Evolutionary conservation across 495 filamentous ascomycete species (phyloP).

Genomic region (Chaetomium tenue): DNA sequence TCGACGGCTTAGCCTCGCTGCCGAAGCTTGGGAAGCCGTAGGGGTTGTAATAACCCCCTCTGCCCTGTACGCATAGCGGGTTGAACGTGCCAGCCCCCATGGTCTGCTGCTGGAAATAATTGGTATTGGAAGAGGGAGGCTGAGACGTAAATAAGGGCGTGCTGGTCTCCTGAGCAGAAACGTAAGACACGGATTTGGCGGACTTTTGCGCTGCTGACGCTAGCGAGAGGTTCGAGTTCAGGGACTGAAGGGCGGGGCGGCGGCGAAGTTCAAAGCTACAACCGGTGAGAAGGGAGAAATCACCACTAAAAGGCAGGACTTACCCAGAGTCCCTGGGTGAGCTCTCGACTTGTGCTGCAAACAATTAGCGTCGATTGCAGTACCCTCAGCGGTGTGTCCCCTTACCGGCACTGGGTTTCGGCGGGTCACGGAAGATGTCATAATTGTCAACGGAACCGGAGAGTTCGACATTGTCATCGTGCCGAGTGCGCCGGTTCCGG

Average conservation of each 20-base stretch:
- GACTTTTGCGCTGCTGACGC: slow-evolving; percentile 20
- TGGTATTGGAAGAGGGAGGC: slow-evolving; percentile 23
- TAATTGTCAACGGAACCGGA: slow-evolving; percentile 29
- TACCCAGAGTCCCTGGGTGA: slow-evolving; percentile 35
- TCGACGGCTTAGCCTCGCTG: slow-evolving; percentile 33
- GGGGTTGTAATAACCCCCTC: slow-evolving; percentile 35
- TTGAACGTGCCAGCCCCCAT: slow-evolving; percentile 41
- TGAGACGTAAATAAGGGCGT: slow-evolving; percentile 27
- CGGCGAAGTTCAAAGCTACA: slow-evolving; percentile 29
- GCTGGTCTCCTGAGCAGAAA: slow-evolving; percentile 18
- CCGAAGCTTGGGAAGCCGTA: slow-evolving; percentile 35
- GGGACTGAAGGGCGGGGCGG: slow-evolving; percentile 28
- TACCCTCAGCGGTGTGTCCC: background rate
- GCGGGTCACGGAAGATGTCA: slow-evolving; percentile 37
- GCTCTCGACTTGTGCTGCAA: slow-evolving; percentile 31
- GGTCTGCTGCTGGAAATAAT: slow-evolving; percentile 38
- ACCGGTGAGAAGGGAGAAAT: slow-evolving; percentile 4
- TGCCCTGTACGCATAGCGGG: slow-evolving; percentile 43
- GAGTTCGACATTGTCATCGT: slow-evolving; percentile 19
- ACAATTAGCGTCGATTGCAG: slow-evolving; percentile 5
- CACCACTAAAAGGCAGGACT: background rate
- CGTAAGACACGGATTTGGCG: slow-evolving; percentile 23
- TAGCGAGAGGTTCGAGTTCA: slow-evolving; percentile 28
- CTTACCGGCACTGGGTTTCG: slow-evolving; percentile 34
- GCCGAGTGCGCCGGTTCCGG: slow-evolving; percentile 8